phyloP scores from a whole-genome alignment of 345 rosid genomes.

The Ailanthus altissimus region DNA sequence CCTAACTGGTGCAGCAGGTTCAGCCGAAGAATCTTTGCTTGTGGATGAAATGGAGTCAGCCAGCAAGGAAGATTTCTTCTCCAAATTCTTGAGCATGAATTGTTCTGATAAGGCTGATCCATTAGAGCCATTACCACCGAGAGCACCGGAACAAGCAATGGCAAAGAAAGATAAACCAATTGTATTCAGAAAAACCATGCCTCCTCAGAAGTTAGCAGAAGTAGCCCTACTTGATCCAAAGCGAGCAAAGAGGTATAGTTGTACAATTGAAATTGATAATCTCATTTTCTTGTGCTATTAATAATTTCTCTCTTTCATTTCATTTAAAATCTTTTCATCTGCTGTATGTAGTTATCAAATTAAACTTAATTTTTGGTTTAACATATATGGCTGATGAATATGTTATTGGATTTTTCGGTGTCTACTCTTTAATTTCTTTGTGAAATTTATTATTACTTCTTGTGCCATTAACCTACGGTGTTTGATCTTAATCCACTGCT shows the following conservation, averaged over 20 bases:
- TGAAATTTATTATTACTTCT: not conserved
- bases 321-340: not conserved
- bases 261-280: not conserved
- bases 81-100: conserved; percentile 3
- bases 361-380: no score
- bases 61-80: conserved; percentile 5
- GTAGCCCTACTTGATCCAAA: conserved; percentile 24
- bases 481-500: not conserved
- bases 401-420: not conserved
- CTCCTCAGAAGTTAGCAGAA: conserved; percentile 11
- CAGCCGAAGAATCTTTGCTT: not conserved
- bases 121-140: not conserved
- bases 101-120: not conserved
- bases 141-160: not conserved
- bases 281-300: not conserved
- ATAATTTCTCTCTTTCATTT: not conserved
- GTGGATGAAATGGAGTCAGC: not conserved
- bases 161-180: not conserved
- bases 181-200: conserved; percentile 12
- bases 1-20: not conserved
- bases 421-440: not conserved
- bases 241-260: conserved; percentile 25
- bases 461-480: not conserved
- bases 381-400: no score
- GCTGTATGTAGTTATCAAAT: no score